Percentiles rank a stretch among this genome's conserved stretches.
phyloP scores from a whole-genome alignment of 1,284 basidiomycete species.

The Coniferiporia sulphurascens region DNA sequence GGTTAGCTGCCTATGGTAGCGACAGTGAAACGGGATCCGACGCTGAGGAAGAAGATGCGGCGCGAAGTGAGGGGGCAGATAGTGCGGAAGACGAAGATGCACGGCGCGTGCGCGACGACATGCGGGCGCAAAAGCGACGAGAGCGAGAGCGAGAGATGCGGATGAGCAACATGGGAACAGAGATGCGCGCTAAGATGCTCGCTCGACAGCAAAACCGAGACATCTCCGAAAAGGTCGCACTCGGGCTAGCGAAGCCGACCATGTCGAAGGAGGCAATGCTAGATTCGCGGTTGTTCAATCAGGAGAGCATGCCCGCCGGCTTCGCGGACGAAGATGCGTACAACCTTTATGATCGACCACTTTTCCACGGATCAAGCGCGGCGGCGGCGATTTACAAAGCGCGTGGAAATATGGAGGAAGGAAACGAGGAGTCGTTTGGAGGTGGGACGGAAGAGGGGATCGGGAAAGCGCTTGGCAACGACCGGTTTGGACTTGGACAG shows the following conservation, averaged over 20 bases:
- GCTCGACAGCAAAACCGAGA: constrained; percentile 96
- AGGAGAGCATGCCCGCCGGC: constrained; percentile 75
- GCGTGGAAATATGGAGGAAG: constrained; percentile 75
- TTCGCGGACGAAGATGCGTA: constrained; percentile 94
- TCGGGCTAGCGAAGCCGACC: constrained; percentile 96
- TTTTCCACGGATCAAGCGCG: constrained; percentile 94
- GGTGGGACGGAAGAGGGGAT: constrained; percentile 95
- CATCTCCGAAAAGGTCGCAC: constrained; percentile 97
- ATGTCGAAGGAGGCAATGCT: constrained; percentile 94
- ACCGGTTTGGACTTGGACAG: constrained; percentile 90
- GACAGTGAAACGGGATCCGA: constrained; percentile 55
- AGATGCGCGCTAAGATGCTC: constrained; percentile 93
- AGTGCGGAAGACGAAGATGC: constrained; percentile 76
- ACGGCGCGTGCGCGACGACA: constrained; percentile 80
- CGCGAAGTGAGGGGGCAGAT: constrained; percentile 43
- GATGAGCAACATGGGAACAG: constrained; percentile 99
- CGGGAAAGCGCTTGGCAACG: constrained; percentile 83
- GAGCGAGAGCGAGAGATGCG: constrained; percentile 97
- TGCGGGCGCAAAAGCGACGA: constrained; percentile 87
- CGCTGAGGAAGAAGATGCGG: constrained; percentile 36
- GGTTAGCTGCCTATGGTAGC: constrained; percentile 82
- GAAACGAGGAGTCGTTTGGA: constrained; percentile 86
- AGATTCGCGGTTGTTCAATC: constrained; percentile 96
- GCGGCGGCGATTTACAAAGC: constrained; percentile 98
- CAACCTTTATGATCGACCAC: constrained; percentile 89